A percentile compares a stretch with the other conserved stretches of the same genome.
phyloP scores from a whole-genome alignment of 1,139 yeast genomes.

The Scheffersomyces quercinus region DNA sequence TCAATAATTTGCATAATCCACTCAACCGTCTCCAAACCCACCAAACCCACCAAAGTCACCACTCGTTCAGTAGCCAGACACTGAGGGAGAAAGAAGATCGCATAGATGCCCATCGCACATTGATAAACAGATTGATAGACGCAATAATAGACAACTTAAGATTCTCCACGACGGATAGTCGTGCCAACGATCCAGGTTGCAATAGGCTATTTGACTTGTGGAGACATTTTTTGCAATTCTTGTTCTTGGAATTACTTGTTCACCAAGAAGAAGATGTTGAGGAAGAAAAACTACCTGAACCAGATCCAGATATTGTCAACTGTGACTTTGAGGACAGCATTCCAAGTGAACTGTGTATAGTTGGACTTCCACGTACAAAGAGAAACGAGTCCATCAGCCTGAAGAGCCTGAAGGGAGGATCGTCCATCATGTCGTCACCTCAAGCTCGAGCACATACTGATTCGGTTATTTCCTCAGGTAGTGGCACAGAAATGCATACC shows the following conservation, averaged over 20 bases:
- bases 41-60: slow-evolving; percentile 5
- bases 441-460: not conserved
- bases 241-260: slow-evolving; percentile 14
- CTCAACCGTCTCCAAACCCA: slow-evolving; percentile 1
- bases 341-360: too few relatives aligned
- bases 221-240: slow-evolving; percentile 18
- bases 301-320: too few relatives aligned
- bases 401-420: not conserved
- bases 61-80: not conserved
- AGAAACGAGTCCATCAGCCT: not conserved
- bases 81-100: slow-evolving; percentile 5
- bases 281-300: too few relatives aligned
- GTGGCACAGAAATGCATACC: not conserved
- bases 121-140: slow-evolving; percentile 14
- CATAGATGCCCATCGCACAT: slow-evolving; percentile 7
- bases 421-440: not conserved
- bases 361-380: too few relatives aligned
- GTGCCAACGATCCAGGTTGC: not conserved
- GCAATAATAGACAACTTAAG: slow-evolving; percentile 16
- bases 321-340: too few relatives aligned
- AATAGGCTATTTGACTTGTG: slow-evolving; percentile 17
- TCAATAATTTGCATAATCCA: not conserved
- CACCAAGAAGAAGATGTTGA: slow-evolving; percentile 13
- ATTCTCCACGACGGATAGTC: slow-evolving; percentile 4
- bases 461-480: not conserved